Conservation (phyloP, 345 rosid genomes). For the Cardamine resedifolia region DNA sequence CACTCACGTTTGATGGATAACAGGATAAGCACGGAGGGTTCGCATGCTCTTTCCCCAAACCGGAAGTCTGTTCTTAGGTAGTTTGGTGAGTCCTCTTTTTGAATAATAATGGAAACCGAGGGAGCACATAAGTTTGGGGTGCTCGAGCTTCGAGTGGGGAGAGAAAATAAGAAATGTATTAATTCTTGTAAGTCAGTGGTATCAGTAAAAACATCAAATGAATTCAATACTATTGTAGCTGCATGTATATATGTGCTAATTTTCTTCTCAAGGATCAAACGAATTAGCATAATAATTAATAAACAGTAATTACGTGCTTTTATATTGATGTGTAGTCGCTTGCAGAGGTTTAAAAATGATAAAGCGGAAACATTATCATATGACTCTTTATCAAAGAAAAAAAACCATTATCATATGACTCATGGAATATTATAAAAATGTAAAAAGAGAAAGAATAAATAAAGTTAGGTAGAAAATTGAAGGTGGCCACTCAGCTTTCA, state of each 20-base stretch:
- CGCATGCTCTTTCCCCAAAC: neutral
- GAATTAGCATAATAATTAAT: neutral
- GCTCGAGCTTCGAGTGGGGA: neutral
- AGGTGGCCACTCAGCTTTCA: neutral
- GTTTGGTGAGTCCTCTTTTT: slow-evolving; percentile 2
- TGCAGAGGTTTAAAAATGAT: neutral
- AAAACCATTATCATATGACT: too few relatives aligned
- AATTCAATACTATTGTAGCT: neutral
- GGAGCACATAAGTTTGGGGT: neutral
- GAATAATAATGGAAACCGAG: neutral
- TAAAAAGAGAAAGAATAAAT: neutral
- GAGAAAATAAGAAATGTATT: neutral
- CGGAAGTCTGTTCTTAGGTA: neutral
- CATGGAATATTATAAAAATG: neutral
- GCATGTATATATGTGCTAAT: neutral
- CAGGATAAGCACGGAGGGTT: neutral
- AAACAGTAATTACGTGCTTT: neutral
- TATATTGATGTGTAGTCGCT: neutral
- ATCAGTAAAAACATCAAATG: neutral
- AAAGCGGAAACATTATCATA: neutral
- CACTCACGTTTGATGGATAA: neutral
- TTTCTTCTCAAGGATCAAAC: neutral
- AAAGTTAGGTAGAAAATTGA: neutral
- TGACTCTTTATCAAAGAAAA: too few relatives aligned
- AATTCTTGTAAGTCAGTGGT: too few relatives aligned